These are phyloP conservation scores for Marasmius tenuissimus DNA, from an alignment of 1,284 basidiomycete genomes.

Conservation along the genomic window DNA sequence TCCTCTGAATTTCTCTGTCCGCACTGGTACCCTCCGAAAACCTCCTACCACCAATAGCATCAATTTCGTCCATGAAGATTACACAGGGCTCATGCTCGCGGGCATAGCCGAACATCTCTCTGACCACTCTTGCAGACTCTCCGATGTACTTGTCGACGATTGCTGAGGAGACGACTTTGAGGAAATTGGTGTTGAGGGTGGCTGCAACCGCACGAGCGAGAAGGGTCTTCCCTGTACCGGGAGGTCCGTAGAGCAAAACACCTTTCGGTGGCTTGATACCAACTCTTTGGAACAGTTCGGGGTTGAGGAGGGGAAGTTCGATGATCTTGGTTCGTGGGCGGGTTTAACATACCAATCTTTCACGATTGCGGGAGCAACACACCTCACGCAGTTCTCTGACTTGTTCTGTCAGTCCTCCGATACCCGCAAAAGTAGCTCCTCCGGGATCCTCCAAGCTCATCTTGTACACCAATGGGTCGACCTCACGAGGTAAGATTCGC, in stretches of 20 bases:
- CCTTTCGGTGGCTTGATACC: slow-evolving; percentile 97
- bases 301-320: slow-evolving; percentile 93
- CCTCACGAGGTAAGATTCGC: slow-evolving; percentile 96
- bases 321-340: slow-evolving; percentile 67
- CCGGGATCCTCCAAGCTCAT: slow-evolving; percentile 99
- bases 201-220: slow-evolving; percentile 95
- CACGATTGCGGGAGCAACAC: slow-evolving; percentile 21
- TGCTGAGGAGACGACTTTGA: slow-evolving; percentile 98
- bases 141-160: slow-evolving; percentile 99
- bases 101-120: slow-evolving; percentile 99
- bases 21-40: slow-evolving; percentile 99
- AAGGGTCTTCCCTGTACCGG: slow-evolving; percentile 95
- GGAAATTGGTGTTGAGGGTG: slow-evolving; percentile 94
- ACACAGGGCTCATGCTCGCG: slow-evolving; percentile 98
- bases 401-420: slow-evolving; percentile 95
- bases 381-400: slow-evolving; percentile 96
- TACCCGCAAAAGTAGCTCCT: slow-evolving; percentile 94
- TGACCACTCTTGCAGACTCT: slow-evolving; percentile 91
- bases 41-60: slow-evolving; percentile 92
- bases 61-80: slow-evolving; percentile 99
- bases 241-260: slow-evolving; percentile 90
- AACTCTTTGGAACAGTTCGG: slow-evolving; percentile 93
- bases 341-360: neutral
- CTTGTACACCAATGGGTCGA: slow-evolving; percentile 98
- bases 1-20: slow-evolving; percentile 98